Base-by-base conservation (phyloP, 129 eudicot species). In the Sambucus nigra region DNA sequence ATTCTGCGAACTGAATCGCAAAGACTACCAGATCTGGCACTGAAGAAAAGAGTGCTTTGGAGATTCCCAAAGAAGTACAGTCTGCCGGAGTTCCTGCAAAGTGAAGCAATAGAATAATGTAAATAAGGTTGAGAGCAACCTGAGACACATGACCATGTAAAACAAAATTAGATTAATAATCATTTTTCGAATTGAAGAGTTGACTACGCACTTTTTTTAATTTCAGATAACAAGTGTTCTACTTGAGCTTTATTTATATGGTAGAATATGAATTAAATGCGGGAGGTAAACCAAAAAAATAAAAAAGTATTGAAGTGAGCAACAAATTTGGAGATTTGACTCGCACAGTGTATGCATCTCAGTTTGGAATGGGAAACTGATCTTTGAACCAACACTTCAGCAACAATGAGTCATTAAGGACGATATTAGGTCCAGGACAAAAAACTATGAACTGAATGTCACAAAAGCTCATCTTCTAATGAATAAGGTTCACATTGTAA, bases 21-120 rank as follows among this genome's bases (percentile, higher is more conserved):
- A 50, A n/a, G 69, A 52, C 40, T 85, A 85, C 99, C 89, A 91
- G 71, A 75, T 91, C 95, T 56, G 98, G 98, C 50, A 57, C 53
- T 0, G 71, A 75, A 59, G 95, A 70, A 73, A 85, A 91, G 18
- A 91, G 84, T 24, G 78, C 74, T 61, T 76, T 57, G 13, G 98
- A 81, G 61, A 86, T 51, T 38, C 98, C 95, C 64, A 91, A 51
- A 12, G 95, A 85, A 35, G 94, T 58, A 70, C 98, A 91, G 65
- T 91, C 98, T 17, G 98, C 84, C 25, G 98, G 98, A 45, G 94
- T 85, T 62, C 98, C 98, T 91, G 73, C 28, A 59, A 65, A 68
- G 57, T 15, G 22, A 21, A 33, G 13, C 33, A 42, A 40, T 26
- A 19, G 18, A 18, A 42, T 39, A 35, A 33, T 32, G 23, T 27